These are phyloP conservation scores for Aspergillus chevalieri DNA, from an alignment of 2,329 filamentous ascomycete genomes.

Conservation along the genomic window DNA sequence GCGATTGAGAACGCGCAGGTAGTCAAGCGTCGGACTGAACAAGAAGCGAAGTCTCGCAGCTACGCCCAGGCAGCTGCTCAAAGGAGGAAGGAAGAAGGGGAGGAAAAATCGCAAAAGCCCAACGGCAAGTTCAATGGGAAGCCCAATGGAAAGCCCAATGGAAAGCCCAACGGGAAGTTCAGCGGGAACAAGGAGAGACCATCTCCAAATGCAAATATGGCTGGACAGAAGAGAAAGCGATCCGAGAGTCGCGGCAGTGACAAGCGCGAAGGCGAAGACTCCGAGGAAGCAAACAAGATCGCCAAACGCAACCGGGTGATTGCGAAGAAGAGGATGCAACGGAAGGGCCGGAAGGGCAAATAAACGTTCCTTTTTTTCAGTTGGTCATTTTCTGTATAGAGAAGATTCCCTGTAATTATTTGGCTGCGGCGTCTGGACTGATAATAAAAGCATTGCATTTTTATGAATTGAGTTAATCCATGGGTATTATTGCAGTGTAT, in stretches of 20 bases:
- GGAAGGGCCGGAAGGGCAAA: constrained; percentile 54
- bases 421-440: constrained; percentile 1
- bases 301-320: constrained; percentile 71
- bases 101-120: constrained; percentile 5
- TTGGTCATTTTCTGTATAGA: constrained; percentile 6
- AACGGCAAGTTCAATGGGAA: constrained; percentile 8
- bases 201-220: constrained; percentile 2
- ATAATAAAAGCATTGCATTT: constrained; percentile 1
- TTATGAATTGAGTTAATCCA: background rate
- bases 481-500: background rate
- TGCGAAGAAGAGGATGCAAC: constrained; percentile 72
- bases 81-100: constrained; percentile 13
- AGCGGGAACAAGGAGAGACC: constrained; percentile 14
- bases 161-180: background rate
- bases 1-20: constrained; percentile 98
- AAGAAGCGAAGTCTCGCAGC: constrained; percentile 23
- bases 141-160: background rate
- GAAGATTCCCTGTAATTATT: constrained; percentile 1
- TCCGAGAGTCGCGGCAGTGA: constrained; percentile 16
- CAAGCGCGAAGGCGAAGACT: constrained; percentile 14
- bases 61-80: constrained; percentile 7
- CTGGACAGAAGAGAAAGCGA: constrained; percentile 29
- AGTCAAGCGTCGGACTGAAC: constrained; percentile 61
- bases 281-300: constrained; percentile 48
- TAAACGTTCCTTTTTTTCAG: constrained; percentile 2